phyloP scores from a whole-genome alignment of 495 filamentous ascomycete genomes.

The Cairneyella variabilis region DNA sequence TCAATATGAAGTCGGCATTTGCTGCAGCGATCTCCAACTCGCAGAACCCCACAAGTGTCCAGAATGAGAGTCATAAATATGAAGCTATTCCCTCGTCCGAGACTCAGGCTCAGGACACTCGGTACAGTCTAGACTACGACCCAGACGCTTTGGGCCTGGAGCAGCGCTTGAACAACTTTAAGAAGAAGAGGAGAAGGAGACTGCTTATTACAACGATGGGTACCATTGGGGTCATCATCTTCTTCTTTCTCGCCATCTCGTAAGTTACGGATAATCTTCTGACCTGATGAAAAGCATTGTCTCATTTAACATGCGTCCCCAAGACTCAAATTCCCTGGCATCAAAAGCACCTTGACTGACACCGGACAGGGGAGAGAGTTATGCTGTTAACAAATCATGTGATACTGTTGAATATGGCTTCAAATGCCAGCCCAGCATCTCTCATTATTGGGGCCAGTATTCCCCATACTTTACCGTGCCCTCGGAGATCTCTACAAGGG shows the following conservation, averaged over 20 bases:
- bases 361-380: background rate
- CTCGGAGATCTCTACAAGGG: slow-evolving; percentile 50
- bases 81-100: slow-evolving; percentile 7
- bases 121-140: background rate
- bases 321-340: too few relatives aligned
- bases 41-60: background rate
- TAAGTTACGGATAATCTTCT: slow-evolving; percentile 15
- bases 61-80: slow-evolving; percentile 8
- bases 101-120: background rate
- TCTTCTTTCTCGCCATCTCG: slow-evolving; percentile 16
- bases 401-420: slow-evolving; percentile 60
- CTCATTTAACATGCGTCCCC: background rate
- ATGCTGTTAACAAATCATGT: slow-evolving; percentile 34
- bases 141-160: slow-evolving; percentile 2
- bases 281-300: background rate
- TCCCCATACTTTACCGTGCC: slow-evolving; percentile 75
- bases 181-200: background rate
- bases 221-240: slow-evolving; percentile 11
- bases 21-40: background rate
- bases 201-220: slow-evolving; percentile 1
- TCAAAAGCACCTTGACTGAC: background rate
- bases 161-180: slow-evolving; percentile 8
- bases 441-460: slow-evolving; percentile 83
- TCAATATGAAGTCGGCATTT: slow-evolving; percentile 6
- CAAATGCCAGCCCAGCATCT: slow-evolving; percentile 53